These are phyloP conservation scores for Septoria linicola DNA, from an alignment of 2,329 filamentous ascomycete genomes.

Conservation along the genomic window DNA sequence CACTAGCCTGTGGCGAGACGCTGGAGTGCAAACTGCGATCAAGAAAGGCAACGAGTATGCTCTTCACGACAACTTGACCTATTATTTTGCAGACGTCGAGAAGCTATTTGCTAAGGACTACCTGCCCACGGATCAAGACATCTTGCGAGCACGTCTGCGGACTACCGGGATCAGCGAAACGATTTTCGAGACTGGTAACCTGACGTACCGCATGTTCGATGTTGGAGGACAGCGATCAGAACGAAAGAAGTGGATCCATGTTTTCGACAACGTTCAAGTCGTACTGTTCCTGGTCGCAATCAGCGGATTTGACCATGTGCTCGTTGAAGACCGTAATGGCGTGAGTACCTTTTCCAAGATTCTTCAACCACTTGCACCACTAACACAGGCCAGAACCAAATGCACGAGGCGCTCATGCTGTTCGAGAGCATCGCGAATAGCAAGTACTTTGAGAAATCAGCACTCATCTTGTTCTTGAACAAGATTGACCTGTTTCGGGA, in stretches of 20 bases:
- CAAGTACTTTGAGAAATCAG: slow-evolving; percentile 53
- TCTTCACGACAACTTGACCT: slow-evolving; percentile 90
- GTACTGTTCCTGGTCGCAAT: slow-evolving; percentile 92
- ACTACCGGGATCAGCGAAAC: slow-evolving; percentile 97
- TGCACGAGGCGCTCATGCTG: slow-evolving; percentile 55
- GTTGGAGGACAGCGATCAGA: slow-evolving; percentile 90
- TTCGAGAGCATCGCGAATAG: slow-evolving; percentile 55
- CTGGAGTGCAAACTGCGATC: slow-evolving; percentile 82
- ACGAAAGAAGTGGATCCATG: slow-evolving; percentile 97
- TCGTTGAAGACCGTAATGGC: slow-evolving; percentile 94
- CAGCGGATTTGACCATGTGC: slow-evolving; percentile 92
- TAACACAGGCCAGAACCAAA: slow-evolving; percentile 48
- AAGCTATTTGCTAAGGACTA: slow-evolving; percentile 67
- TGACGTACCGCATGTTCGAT: slow-evolving; percentile 97
- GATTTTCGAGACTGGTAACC: slow-evolving; percentile 83
- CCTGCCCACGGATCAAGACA: slow-evolving; percentile 89
- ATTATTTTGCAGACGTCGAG: slow-evolving; percentile 75
- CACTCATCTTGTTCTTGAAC: slow-evolving; percentile 55
- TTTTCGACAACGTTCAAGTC: slow-evolving; percentile 91
- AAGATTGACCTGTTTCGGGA: slow-evolving; percentile 55
- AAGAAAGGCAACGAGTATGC: slow-evolving; percentile 94
- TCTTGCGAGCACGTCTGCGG: slow-evolving; percentile 79
- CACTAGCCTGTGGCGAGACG: slow-evolving; percentile 79
- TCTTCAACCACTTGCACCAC: background rate
- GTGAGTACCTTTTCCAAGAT: slow-evolving; percentile 53